Conservation (phyloP, 805 yeast genomes). For the Hermanozyma aechmeae region DNA sequence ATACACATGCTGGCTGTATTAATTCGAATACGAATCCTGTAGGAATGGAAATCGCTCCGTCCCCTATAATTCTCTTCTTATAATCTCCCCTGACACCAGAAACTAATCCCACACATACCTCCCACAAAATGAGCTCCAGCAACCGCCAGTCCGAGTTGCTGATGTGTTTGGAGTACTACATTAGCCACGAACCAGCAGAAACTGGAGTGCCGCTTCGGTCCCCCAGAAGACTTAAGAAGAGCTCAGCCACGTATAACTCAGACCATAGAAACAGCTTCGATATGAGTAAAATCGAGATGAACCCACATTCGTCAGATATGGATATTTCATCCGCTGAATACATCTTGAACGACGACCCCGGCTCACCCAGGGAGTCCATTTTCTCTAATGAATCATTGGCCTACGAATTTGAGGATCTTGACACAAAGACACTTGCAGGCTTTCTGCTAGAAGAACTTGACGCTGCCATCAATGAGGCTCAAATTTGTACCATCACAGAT, state of each 20-base stretch:
- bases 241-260: neutral
- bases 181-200: no score
- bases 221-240: constrained; percentile 5
- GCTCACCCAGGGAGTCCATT: constrained; percentile 7
- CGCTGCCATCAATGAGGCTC: constrained; percentile 8
- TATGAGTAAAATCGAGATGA: no score
- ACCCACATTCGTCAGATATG: no score
- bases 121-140: no score
- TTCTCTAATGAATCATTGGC: constrained; percentile 4
- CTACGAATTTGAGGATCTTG: constrained; percentile 1
- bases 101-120: no score
- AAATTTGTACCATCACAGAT: constrained; percentile 15
- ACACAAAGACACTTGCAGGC: constrained; percentile 9
- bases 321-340: constrained; percentile 5
- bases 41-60: no score
- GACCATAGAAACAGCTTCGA: no score
- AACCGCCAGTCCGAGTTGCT: constrained; percentile 2
- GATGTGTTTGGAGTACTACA: constrained; percentile 3
- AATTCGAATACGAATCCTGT: no score
- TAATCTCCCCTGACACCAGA: no score
- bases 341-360: constrained; percentile 2
- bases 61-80: no score
- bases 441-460: constrained; percentile 13
- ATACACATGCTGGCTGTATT: no score
- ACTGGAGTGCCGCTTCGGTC: constrained; percentile 7